Evolutionary conservation across 2,329 filamentous ascomycete genomes (phyloP), one percentile per base, ranked within the genome.

Genomic region (Botrytis tulipae): DNA sequence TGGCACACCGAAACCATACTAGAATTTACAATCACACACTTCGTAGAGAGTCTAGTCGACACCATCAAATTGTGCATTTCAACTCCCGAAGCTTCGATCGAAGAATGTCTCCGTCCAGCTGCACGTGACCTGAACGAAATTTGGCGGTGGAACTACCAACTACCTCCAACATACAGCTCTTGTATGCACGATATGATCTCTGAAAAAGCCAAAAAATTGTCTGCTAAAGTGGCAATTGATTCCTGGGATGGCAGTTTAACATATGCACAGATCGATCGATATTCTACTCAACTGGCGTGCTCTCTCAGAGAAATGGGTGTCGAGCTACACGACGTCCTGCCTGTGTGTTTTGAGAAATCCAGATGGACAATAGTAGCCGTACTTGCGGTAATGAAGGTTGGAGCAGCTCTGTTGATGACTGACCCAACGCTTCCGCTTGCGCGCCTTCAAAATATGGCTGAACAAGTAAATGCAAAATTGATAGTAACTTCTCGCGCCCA

Each of bases 81-180:
- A 18, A 79, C 78, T 48, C 80, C 79, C 1, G 72, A 77, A 1
- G 71, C 74, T 8, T 74, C 82, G 6, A 77, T 85, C 25, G 75
- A 82, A 73, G 75, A 80, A 25, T 80, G 77, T 60, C 76, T 84
- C 54, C 76, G 77, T 1, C 82, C 82, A 16, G 79, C 77, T 73
- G 10, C 76, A 80, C 79, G 79, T n/a, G 85, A 87, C 72, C 76
- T 86, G 6, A 77, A 82, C 25, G 79, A 84, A 35, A 82, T 87
- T 61, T 87, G 86, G 86, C 78, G 78, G 5, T 86, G 85, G 84
- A 87, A 86, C 63, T 79, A 84, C 42, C 74, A 80, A 3, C 74
- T 87, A 3, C 85, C 85, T 32, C 83, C 84, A 3, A 81, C 82
- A 1, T 80, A 83, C 71, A 79, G 82, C 51, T 83, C 44, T 51